Conservation (phyloP, 768 basidiomycete genomes). For the Hericium coralloides region DNA sequence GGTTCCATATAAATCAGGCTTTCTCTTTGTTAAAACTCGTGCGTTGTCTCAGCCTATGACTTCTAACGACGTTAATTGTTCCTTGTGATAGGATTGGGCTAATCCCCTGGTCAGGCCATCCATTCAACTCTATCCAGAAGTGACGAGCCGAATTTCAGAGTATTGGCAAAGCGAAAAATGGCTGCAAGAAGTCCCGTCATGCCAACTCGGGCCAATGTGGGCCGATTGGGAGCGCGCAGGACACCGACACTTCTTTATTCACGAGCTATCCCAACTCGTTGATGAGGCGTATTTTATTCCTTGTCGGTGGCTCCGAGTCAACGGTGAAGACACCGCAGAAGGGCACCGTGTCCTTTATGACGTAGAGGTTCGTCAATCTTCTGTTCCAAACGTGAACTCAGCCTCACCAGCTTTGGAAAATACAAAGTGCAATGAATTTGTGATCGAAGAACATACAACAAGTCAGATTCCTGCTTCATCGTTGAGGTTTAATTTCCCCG, state of each 20-base stretch:
- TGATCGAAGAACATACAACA: not conserved
- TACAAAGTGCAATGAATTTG: not conserved
- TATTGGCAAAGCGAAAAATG: constrained; percentile 23
- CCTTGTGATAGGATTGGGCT: constrained; percentile 14
- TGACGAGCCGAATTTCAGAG: constrained; percentile 14
- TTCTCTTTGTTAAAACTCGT: not conserved
- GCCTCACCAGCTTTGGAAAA: not conserved
- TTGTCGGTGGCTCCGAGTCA: constrained; percentile 13
- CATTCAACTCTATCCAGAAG: constrained; percentile 21
- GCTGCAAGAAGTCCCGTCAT: constrained; percentile 11
- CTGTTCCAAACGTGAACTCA: not conserved
- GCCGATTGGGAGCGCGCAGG: constrained; percentile 13
- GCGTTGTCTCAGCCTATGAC: not conserved
- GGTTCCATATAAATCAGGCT: constrained; percentile 21
- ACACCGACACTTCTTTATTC: constrained; percentile 18
- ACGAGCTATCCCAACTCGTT: constrained; percentile 16
- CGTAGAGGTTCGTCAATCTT: not conserved
- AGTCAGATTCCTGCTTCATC: not conserved
- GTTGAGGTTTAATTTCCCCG: not conserved
- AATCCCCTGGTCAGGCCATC: constrained; percentile 18
- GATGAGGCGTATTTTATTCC: constrained; percentile 15
- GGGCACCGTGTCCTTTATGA: not conserved
- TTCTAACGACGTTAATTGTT: not conserved
- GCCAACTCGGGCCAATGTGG: constrained; percentile 22
- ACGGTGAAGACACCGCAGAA: not conserved